These are phyloP conservation scores for Termitomyces eurrhizus DNA, from an alignment of 768 basidiomycete genomes.

Conservation along the genomic window DNA sequence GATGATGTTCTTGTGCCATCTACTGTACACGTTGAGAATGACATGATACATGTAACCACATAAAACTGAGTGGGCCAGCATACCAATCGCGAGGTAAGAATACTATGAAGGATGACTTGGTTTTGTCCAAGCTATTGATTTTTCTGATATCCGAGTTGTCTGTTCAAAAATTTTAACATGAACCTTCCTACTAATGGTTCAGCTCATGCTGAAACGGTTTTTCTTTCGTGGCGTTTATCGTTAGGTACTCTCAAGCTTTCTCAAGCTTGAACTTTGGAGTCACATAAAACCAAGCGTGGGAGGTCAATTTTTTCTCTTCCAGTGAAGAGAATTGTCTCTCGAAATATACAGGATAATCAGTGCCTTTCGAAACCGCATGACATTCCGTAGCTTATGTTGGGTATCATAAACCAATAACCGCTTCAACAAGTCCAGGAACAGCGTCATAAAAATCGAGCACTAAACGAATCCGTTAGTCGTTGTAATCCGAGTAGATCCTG, in stretches of 20 bases:
- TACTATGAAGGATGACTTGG: not conserved
- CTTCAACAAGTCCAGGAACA: conserved; percentile 43
- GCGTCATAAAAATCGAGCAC: conserved; percentile 48
- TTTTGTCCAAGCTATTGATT: not conserved
- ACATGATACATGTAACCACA: too few species aligned
- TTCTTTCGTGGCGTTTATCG: not conserved
- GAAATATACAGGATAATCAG: not conserved
- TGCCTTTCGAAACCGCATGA: not conserved
- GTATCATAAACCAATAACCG: conserved; percentile 33
- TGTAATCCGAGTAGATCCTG: not conserved
- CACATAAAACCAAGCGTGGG: not conserved
- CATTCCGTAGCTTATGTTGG: not conserved
- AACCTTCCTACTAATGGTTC: not conserved
- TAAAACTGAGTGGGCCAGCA: too few species aligned
- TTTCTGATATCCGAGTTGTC: not conserved
- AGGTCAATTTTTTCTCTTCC: not conserved
- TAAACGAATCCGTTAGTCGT: conserved; percentile 11
- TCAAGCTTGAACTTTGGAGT: not conserved
- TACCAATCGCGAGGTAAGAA: not conserved
- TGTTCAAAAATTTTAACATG: not conserved
- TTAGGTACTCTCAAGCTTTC: not conserved
- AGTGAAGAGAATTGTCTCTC: too few species aligned
- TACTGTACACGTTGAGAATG: not conserved
- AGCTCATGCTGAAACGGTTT: not conserved
- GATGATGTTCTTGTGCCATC: not conserved